Percentiles rank a stretch among this genome's conserved stretches.
Conservation (phyloP, 2,329 filamentous ascomycete genomes). For the Lojkania enalia region DNA sequence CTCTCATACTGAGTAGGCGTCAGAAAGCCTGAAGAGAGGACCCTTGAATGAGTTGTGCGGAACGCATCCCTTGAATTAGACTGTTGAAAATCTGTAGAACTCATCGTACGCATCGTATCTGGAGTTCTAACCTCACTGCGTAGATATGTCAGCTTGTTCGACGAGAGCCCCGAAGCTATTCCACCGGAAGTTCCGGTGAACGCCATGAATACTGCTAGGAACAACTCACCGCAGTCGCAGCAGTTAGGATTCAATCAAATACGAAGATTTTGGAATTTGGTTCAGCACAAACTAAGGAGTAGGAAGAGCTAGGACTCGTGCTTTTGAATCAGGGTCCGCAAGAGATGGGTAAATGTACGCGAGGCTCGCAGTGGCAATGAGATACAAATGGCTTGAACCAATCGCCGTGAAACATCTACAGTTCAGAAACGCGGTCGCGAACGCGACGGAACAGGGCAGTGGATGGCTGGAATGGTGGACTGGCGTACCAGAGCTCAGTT, state of each 20-base stretch:
- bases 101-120: not conserved
- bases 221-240: not conserved
- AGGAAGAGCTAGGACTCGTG: constrained; percentile 24
- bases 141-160: no score
- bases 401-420: constrained; percentile 38
- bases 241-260: constrained; percentile 4
- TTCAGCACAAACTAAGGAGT: constrained; percentile 14
- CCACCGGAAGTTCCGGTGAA: no score
- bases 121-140: no score
- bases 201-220: not conserved
- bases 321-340: constrained; percentile 38
- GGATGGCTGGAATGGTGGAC: constrained; percentile 33
- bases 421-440: constrained; percentile 33
- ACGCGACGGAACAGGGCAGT: constrained; percentile 39
- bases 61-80: not conserved
- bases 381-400: constrained; percentile 27
- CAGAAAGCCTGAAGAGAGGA: constrained; percentile 8
- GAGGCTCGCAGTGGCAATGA: constrained; percentile 30
- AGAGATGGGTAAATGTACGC: constrained; percentile 9
- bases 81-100: not conserved
- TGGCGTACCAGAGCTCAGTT: constrained; percentile 8
- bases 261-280: constrained; percentile 9
- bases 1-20: constrained; percentile 35
- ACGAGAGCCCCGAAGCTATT: no score
- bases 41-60: not conserved